Evolutionary conservation across 371 early-diverging fungal genomes (phyloP).

Genomic region (Rhizopus delemar): DNA sequence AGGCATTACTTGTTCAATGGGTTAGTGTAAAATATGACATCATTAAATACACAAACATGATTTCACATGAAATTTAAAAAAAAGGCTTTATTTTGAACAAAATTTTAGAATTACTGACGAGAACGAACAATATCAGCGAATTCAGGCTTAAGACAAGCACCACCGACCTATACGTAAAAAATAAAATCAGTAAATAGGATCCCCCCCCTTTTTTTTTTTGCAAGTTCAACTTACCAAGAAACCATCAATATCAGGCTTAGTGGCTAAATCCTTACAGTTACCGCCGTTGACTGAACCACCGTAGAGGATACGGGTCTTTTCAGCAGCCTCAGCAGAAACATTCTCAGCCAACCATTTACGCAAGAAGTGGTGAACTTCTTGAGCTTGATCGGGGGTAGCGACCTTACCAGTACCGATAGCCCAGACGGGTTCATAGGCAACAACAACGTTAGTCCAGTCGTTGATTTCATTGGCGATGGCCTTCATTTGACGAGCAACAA

Average conservation of each 20-base stretch:
- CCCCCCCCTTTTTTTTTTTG: background rate
- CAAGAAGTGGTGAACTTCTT: conserved; percentile 92
- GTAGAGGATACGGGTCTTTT: conserved; percentile 92
- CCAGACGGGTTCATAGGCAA: conserved; percentile 99
- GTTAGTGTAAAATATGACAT: too few relatives aligned
- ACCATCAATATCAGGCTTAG: conserved; percentile 93
- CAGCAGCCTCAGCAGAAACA: conserved; percentile 82
- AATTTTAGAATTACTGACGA: conserved; percentile 27
- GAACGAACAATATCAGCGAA: conserved; percentile 75
- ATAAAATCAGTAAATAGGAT: conserved; percentile 1
- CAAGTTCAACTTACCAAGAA: conserved; percentile 72
- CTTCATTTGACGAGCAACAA: conserved; percentile 89
- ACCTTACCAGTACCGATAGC: conserved; percentile 99
- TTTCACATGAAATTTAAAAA: conserved; percentile 5
- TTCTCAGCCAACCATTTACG: conserved; percentile 85
- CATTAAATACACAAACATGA: conserved; percentile 3
- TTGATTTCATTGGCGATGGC: conserved; percentile 70
- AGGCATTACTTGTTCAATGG: too few relatives aligned
- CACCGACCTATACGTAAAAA: conserved; percentile 72
- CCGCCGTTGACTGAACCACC: conserved; percentile 89
- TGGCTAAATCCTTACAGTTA: conserved; percentile 65
- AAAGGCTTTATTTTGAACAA: background rate
- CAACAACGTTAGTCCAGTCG: conserved; percentile 92
- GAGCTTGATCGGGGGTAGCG: conserved; percentile 95
- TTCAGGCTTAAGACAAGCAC: conserved; percentile 94